Percentiles rank a stretch among this genome's conserved stretches.
Evolutionary conservation across 768 basidiomycete species (phyloP).

Genomic region (Amanita rubescens): DNA sequence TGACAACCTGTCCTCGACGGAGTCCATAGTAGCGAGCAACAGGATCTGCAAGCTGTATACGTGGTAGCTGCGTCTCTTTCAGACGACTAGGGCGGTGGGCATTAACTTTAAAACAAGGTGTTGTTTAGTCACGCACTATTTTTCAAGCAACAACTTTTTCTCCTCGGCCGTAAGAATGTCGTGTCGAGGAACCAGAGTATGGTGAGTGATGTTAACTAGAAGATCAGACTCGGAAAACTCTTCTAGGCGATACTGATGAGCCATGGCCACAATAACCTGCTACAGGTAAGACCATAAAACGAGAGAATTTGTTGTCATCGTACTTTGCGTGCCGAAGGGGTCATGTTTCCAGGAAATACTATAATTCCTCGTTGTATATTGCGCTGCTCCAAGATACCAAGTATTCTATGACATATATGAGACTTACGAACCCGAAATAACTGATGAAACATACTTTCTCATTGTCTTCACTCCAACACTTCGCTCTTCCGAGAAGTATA

Average conservation of each 20-base stretch:
- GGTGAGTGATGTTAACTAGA: slow-evolving; percentile 95
- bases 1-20: slow-evolving; percentile 92
- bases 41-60: slow-evolving; percentile 93
- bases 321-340: slow-evolving; percentile 93
- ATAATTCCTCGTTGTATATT: slow-evolving; percentile 87
- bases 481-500: slow-evolving; percentile 93
- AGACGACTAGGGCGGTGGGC: slow-evolving; percentile 57
- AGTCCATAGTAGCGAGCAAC: slow-evolving; percentile 99
- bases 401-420: slow-evolving; percentile 47
- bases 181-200: slow-evolving; percentile 90
- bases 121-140: slow-evolving; percentile 68
- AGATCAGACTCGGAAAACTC: slow-evolving; percentile 96
- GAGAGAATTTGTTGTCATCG: slow-evolving; percentile 10
- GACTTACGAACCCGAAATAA: slow-evolving; percentile 4
- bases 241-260: slow-evolving; percentile 79
- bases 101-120: slow-evolving; percentile 10
- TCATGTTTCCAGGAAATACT: slow-evolving; percentile 95
- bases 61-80: slow-evolving; percentile 95
- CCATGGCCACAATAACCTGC: slow-evolving; percentile 90
- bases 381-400: slow-evolving; percentile 88
- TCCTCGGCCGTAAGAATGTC: slow-evolving; percentile 80
- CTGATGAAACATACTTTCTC: slow-evolving; percentile 66
- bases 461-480: slow-evolving; percentile 97
- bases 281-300: slow-evolving; percentile 10
- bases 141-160: slow-evolving; percentile 78